Evolutionary conservation across 2,329 filamentous ascomycete species (phyloP).

Genomic region (Ceratocystis diversiconidia): DNA sequence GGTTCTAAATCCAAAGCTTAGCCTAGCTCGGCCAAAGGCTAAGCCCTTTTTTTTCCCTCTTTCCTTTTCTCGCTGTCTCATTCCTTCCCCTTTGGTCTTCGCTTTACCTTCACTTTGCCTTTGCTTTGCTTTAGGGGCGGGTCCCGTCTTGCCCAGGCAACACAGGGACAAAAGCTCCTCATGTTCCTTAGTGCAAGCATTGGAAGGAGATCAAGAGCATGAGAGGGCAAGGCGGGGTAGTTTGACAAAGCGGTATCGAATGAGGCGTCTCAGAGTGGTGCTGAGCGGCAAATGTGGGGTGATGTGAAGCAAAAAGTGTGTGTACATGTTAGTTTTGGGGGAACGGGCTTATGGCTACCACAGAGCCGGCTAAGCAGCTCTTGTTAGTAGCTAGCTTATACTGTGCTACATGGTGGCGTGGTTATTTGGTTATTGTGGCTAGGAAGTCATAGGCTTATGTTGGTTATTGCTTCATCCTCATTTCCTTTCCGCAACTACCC

Average conservation of each 20-base stretch:
- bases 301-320: conserved; percentile 8
- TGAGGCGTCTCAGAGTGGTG: conserved; percentile 11
- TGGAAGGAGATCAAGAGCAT: not conserved
- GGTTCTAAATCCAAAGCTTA: not conserved
- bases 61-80: not conserved
- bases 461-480: not conserved
- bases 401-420: not conserved
- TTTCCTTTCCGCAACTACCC: too few relatives aligned
- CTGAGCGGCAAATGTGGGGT: conserved; percentile 10
- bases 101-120: too few relatives aligned
- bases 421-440: not conserved
- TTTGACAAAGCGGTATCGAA: conserved; percentile 5
- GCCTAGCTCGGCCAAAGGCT: not conserved
- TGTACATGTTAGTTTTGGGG: not conserved
- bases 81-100: not conserved
- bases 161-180: conserved; percentile 3
- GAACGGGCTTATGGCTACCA: not conserved
- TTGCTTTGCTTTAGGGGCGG: too few relatives aligned
- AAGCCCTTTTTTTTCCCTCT: not conserved
- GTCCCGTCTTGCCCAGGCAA: not conserved
- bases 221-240: conserved; percentile 6
- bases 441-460: not conserved
- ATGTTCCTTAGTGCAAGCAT: not conserved
- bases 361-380: not conserved
- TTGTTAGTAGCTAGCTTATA: not conserved